phyloP scores from a whole-genome alignment of 2,329 filamentous ascomycete species.

The Fusarium pseudograminearum region DNA sequence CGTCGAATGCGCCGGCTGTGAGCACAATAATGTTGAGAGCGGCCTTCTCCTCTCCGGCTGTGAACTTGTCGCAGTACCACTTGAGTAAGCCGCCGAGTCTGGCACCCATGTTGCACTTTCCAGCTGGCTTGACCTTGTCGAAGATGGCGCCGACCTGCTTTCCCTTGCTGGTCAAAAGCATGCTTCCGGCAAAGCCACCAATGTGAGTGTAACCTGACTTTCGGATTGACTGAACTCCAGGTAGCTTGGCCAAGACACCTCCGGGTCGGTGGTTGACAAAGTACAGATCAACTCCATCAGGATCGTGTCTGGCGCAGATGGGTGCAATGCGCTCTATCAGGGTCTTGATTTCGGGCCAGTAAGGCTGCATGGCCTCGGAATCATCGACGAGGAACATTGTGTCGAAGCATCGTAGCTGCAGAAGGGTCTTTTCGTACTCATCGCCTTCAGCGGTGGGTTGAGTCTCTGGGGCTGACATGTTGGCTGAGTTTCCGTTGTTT shows the following conservation, averaged over 20 bases:
- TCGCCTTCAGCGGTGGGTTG: not conserved
- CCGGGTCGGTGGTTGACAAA: slow-evolving; percentile 23
- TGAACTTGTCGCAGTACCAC: slow-evolving; percentile 27
- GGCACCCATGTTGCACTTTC: slow-evolving; percentile 25
- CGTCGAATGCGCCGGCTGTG: slow-evolving; percentile 20
- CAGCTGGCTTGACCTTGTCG: slow-evolving; percentile 17
- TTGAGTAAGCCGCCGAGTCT: slow-evolving; percentile 18
- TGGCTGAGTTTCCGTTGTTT: not conserved
- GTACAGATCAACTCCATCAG: slow-evolving; percentile 19
- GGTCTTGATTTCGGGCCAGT: slow-evolving; percentile 25
- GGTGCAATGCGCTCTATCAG: slow-evolving; percentile 25
- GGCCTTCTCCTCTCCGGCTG: slow-evolving; percentile 16
- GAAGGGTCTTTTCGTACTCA: slow-evolving; percentile 21
- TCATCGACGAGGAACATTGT: slow-evolving; percentile 24
- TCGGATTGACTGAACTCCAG: slow-evolving; percentile 20
- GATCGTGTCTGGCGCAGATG: slow-evolving; percentile 20
- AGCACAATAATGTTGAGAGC: slow-evolving; percentile 20
- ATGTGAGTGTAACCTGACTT: slow-evolving; percentile 22
- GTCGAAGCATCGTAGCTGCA: slow-evolving; percentile 22
- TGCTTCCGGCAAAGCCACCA: slow-evolving; percentile 13
- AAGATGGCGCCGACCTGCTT: slow-evolving; percentile 20
- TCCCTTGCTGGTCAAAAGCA: slow-evolving; percentile 24
- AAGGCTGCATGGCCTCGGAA: slow-evolving; percentile 20
- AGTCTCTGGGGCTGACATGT: slow-evolving; percentile 3
- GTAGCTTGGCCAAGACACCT: slow-evolving; percentile 16